A percentile compares a stretch with the other conserved stretches of the same genome.
Conservation (phyloP, 768 basidiomycete genomes). For the Gymnopilus junonius region DNA sequence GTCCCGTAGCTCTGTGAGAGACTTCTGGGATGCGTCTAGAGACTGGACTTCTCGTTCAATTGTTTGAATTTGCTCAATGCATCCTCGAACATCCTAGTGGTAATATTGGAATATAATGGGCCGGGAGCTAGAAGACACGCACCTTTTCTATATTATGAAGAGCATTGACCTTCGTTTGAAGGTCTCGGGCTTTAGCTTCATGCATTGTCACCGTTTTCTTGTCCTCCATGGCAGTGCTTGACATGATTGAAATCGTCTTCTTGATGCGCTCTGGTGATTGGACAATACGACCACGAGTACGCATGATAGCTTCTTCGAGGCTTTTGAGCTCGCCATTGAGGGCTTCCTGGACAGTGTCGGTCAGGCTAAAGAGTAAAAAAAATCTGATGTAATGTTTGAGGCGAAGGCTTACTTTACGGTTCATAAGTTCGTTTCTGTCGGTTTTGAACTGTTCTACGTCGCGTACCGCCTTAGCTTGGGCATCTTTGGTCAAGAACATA, state of each 20-base stretch:
- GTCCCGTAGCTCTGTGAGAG: slow-evolving; percentile 69
- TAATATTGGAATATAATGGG: slow-evolving; percentile 2
- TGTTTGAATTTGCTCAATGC: slow-evolving; percentile 76
- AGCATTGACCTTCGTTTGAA: slow-evolving; percentile 74
- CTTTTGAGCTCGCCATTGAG: slow-evolving; percentile 63
- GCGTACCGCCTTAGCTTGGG: slow-evolving; percentile 59
- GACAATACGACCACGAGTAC: slow-evolving; percentile 77
- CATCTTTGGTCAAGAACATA: slow-evolving; percentile 72
- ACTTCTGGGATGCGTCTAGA: slow-evolving; percentile 69
- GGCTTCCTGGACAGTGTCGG: slow-evolving; percentile 47
- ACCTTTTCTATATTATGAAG: slow-evolving; percentile 81
- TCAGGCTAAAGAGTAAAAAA: not conserved
- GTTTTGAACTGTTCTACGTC: slow-evolving; percentile 75
- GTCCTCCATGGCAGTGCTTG: slow-evolving; percentile 66
- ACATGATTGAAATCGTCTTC: slow-evolving; percentile 81
- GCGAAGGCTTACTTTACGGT: slow-evolving; percentile 57
- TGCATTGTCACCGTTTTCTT: slow-evolving; percentile 65
- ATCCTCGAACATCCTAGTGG: slow-evolving; percentile 68
- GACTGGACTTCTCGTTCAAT: slow-evolving; percentile 69
- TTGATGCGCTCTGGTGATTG: slow-evolving; percentile 92
- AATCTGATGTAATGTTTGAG: not conserved
- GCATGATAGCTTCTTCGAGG: slow-evolving; percentile 61
- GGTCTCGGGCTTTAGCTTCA: slow-evolving; percentile 77
- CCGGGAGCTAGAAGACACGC: not conserved
- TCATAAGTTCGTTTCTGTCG: slow-evolving; percentile 65